A percentile compares a stretch with the other conserved stretches of the same genome.
Evolutionary conservation across 352 stramenopile genomes (phyloP).

Genomic region (Hyaloperonospora brassicae): DNA sequence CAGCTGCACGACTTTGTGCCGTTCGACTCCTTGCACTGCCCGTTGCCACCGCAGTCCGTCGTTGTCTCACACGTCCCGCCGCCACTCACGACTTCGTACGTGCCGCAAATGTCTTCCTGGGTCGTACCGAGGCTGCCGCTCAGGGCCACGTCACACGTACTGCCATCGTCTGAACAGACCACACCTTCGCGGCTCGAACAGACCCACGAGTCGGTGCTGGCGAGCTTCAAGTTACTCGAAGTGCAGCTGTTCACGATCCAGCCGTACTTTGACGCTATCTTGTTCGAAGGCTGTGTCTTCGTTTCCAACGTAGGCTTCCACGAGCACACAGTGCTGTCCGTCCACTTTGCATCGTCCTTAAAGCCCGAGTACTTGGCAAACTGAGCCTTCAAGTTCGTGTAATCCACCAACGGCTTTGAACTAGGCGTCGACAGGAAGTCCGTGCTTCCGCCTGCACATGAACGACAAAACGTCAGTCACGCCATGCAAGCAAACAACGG

Average conservation of each 20-base stretch:
- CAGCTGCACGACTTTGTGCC: slow-evolving; percentile 66
- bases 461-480: slow-evolving; percentile 10
- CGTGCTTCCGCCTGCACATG: slow-evolving; percentile 43
- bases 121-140: slow-evolving; percentile 46
- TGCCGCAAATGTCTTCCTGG: slow-evolving; percentile 69
- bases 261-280: slow-evolving; percentile 36
- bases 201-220: slow-evolving; percentile 55
- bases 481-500: neutral
- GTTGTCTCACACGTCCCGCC: slow-evolving; percentile 58
- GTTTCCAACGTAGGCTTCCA: slow-evolving; percentile 53
- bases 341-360: slow-evolving; percentile 52
- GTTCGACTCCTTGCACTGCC: slow-evolving; percentile 57
- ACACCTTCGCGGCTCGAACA: slow-evolving; percentile 64
- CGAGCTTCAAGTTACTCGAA: slow-evolving; percentile 42
- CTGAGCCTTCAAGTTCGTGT: slow-evolving; percentile 61
- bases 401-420: slow-evolving; percentile 51
- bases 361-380: slow-evolving; percentile 58
- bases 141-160: slow-evolving; percentile 59
- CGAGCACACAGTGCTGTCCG: slow-evolving; percentile 44
- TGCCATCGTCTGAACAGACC: slow-evolving; percentile 54
- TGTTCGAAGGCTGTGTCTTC: slow-evolving; percentile 53
- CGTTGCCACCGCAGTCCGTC: slow-evolving; percentile 62
- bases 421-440: slow-evolving; percentile 54
- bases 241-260: slow-evolving; percentile 68
- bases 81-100: slow-evolving; percentile 52